Conservation (phyloP, 495 filamentous ascomycete species). For the Daldinia decipiens region DNA sequence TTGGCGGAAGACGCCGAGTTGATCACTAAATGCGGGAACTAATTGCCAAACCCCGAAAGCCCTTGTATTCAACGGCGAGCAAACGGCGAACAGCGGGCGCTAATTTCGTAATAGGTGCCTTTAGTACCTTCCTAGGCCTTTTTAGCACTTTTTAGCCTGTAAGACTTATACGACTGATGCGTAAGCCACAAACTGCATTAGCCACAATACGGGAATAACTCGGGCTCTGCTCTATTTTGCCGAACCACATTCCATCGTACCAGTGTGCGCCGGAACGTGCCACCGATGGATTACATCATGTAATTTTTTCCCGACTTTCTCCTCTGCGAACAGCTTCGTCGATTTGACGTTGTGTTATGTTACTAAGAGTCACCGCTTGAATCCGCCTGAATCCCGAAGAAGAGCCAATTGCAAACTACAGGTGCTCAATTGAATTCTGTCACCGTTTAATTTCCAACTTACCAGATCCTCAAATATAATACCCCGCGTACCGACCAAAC, state of each 20-base stretch:
- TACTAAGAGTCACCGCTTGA: conserved; percentile 33
- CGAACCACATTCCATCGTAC: conserved; percentile 36
- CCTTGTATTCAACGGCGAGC: conserved; percentile 24
- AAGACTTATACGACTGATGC: background rate
- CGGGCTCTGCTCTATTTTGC: conserved; percentile 29
- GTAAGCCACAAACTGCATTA: conserved; percentile 20
- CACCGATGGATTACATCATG: conserved; percentile 44
- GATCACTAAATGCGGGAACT: conserved; percentile 8
- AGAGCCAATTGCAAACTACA: conserved; percentile 7
- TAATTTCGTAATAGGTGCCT: conserved; percentile 5
- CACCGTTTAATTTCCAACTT: conserved; percentile 2
- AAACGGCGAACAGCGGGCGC: conserved; percentile 40
- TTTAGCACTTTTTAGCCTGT: conserved; percentile 21
- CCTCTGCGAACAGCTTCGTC: conserved; percentile 32
- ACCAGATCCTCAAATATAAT: conserved; percentile 14
- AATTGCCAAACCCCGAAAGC: conserved; percentile 34
- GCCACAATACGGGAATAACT: conserved; percentile 41
- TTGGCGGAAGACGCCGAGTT: conserved; percentile 38
- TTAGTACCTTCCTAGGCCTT: no score
- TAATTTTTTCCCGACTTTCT: conserved; percentile 42
- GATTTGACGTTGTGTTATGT: conserved; percentile 31
- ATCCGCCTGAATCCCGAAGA: conserved; percentile 36
- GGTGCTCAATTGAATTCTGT: conserved; percentile 9
- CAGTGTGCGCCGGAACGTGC: conserved; percentile 32
- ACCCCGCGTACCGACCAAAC: conserved; percentile 15